A percentile compares a stretch with the other conserved stretches of the same genome.
Evolutionary conservation across 73 alveolate species (phyloP).

Genomic region (Halteria grandinella): DNA sequence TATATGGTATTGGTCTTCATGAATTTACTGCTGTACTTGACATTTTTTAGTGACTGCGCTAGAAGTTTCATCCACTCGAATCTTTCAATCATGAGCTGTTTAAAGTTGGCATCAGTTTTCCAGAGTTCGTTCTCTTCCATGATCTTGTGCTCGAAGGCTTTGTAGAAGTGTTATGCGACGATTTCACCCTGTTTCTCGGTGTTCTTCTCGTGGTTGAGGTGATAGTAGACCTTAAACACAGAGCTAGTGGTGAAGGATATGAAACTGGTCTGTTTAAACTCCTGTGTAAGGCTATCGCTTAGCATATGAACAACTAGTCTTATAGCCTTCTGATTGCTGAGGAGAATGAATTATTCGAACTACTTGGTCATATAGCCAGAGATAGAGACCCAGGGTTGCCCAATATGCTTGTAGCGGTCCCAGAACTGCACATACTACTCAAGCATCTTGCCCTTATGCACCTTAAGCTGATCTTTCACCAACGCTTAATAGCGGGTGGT

Average conservation of each 20-base stretch:
- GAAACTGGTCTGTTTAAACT: constrained; percentile 4
- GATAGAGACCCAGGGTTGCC: constrained; percentile 27
- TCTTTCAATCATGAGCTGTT: too few relatives aligned
- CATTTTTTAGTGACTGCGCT: too few relatives aligned
- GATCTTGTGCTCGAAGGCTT: too few relatives aligned
- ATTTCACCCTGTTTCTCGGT: too few relatives aligned
- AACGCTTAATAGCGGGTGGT: constrained; percentile 7
- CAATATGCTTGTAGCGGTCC: constrained; percentile 3
- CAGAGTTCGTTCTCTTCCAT: too few relatives aligned
- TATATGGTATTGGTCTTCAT: background rate
- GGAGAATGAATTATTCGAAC: background rate
- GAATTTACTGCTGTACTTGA: too few relatives aligned
- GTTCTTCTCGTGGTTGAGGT: too few relatives aligned
- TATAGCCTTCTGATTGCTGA: constrained; percentile 8
- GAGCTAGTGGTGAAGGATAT: too few relatives aligned
- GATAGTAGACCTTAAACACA: too few relatives aligned
- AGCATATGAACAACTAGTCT: constrained; percentile 13
- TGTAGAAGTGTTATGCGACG: too few relatives aligned
- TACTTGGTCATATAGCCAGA: constrained; percentile 9
- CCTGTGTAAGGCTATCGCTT: constrained; percentile 2
- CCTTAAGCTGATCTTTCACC: constrained; percentile 30
- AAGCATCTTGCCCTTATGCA: constrained; percentile 33
- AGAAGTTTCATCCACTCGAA: too few relatives aligned
- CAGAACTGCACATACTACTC: constrained; percentile 10
- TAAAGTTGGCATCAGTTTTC: too few relatives aligned